These are phyloP conservation scores for Chaetomium sp. DNA, from an alignment of 2,329 filamentous ascomycete genomes.

Conservation along the genomic window DNA sequence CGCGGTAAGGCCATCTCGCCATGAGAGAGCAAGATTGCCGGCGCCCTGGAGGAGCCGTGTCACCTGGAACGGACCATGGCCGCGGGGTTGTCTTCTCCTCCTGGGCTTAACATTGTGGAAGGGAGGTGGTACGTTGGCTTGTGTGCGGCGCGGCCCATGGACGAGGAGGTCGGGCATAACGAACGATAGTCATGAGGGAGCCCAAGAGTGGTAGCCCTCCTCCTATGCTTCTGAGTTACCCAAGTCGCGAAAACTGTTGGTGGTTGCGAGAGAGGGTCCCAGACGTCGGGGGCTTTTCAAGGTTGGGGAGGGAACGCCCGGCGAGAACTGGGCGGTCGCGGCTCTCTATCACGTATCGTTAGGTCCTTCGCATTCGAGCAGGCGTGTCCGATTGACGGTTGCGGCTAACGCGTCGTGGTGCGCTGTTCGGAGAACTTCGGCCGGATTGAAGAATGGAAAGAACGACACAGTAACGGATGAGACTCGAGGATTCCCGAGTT, in stretches of 20 bases:
- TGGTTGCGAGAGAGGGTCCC: neutral
- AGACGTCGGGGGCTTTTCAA: neutral
- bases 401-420: neutral
- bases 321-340: too few relatives aligned
- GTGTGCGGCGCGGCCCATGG: slow-evolving; percentile 24
- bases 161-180: slow-evolving; percentile 33
- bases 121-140: slow-evolving; percentile 4
- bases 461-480: neutral
- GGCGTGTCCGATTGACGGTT: neutral
- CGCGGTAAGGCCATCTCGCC: slow-evolving; percentile 55
- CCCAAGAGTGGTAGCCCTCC: neutral
- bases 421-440: neutral
- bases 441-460: neutral
- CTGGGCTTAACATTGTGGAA: slow-evolving; percentile 4
- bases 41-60: slow-evolving; percentile 38
- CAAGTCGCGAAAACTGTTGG: neutral
- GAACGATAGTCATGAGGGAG: slow-evolving; percentile 4
- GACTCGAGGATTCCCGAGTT: neutral
- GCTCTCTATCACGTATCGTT: neutral
- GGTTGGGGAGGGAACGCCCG: neutral
- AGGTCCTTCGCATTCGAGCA: neutral
- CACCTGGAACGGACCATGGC: slow-evolving; percentile 25
- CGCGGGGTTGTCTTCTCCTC: slow-evolving; percentile 20
- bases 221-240: neutral
- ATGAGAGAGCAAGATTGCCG: slow-evolving; percentile 48